A percentile compares a stretch with the other conserved stretches of the same genome.
Evolutionary conservation across 1,139 yeast species (phyloP).

Genomic region (Spathaspora jeffriesii): DNA sequence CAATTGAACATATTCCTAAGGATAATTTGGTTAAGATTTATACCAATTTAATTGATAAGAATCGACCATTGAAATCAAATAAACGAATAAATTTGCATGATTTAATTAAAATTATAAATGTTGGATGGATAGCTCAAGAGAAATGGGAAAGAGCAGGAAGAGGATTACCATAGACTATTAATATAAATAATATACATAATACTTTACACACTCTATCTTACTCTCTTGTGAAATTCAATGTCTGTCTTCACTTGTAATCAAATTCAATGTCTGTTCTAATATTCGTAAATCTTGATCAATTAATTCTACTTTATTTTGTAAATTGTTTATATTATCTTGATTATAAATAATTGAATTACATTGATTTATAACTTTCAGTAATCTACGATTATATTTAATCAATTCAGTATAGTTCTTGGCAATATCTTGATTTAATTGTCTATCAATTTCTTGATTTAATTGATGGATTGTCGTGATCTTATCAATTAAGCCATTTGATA

Average conservation of each 20-base stretch:
- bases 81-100: conserved; percentile 63
- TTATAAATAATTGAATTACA: conserved; percentile 15
- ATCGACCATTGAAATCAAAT: conserved; percentile 47
- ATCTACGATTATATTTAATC: conserved; percentile 19
- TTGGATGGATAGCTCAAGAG: conserved; percentile 70
- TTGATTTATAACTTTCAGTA: conserved; percentile 19
- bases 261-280: conserved; percentile 36
- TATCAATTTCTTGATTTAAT: conserved; percentile 36
- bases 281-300: conserved; percentile 50
- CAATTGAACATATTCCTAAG: conserved; percentile 38
- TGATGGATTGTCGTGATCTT: conserved; percentile 48
- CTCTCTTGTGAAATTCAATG: not conserved
- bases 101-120: conserved; percentile 57
- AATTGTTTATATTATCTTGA: conserved; percentile 26
- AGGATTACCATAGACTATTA: conserved; percentile 40
- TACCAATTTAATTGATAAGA: conserved; percentile 57
- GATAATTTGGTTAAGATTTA: conserved; percentile 60
- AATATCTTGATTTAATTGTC: conserved; percentile 31
- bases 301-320: conserved; percentile 43
- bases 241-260: conserved; percentile 17
- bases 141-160: conserved; percentile 63
- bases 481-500: conserved; percentile 33
- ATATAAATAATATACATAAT: too few relatives aligned
- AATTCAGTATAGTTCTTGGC: conserved; percentile 26
- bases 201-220: not conserved